A percentile compares a stretch with the other conserved stretches of the same genome.
Evolutionary conservation across 169 alveolate species (phyloP).

Genomic region (Theileria parva): DNA sequence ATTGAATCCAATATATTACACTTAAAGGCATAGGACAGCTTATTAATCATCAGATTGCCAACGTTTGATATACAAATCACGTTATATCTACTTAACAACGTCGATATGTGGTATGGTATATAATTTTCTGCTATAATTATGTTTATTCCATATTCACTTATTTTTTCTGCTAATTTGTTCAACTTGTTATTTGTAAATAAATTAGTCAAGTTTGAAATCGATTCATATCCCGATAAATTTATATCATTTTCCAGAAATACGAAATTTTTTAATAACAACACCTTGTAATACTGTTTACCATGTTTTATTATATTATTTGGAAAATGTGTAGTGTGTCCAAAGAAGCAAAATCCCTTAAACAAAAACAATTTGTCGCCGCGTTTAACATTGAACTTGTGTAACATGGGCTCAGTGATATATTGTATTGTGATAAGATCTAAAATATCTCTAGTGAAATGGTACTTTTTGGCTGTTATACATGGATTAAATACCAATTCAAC

Average conservation of each 20-base stretch:
- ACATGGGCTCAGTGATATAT: slow-evolving; percentile 17
- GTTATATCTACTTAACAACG: slow-evolving; percentile 17
- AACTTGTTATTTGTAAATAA: not conserved
- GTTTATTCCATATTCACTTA: slow-evolving; percentile 13
- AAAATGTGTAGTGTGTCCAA: slow-evolving; percentile 29
- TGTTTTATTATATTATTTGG: not conserved
- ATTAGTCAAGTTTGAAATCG: slow-evolving; percentile 14
- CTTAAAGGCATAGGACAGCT: slow-evolving; percentile 37
- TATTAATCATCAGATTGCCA: not conserved
- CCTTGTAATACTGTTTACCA: not conserved
- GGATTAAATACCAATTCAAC: slow-evolving; percentile 22
- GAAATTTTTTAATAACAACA: slow-evolving; percentile 20
- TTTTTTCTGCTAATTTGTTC: slow-evolving; percentile 14
- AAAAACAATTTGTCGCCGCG: slow-evolving; percentile 33
- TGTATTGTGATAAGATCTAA: slow-evolving; percentile 35
- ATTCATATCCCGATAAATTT: slow-evolving; percentile 7
- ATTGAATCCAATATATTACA: slow-evolving; percentile 15
- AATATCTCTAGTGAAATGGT: slow-evolving; percentile 45
- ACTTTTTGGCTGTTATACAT: slow-evolving; percentile 52
- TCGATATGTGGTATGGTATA: slow-evolving; percentile 23
- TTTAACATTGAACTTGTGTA: slow-evolving; percentile 14
- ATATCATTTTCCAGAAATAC: not conserved
- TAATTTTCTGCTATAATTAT: slow-evolving; percentile 24
- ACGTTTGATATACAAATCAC: slow-evolving; percentile 43
- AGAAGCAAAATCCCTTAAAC: slow-evolving; percentile 36